These are phyloP conservation scores for Saturnispora sanitii DNA, from an alignment of 805 yeast species.

Conservation along the genomic window DNA sequence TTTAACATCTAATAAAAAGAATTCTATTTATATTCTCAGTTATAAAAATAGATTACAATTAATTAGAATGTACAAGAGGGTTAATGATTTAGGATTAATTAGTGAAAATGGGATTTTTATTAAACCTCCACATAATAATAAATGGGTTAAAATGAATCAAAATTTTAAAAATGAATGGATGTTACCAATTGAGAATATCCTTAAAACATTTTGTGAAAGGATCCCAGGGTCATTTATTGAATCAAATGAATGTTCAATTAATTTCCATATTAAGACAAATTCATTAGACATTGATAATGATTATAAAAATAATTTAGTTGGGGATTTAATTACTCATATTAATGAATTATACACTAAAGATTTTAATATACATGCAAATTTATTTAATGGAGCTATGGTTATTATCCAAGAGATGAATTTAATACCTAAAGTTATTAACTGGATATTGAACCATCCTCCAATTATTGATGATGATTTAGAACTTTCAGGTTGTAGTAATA, in stretches of 20 bases:
- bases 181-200: conserved; percentile 43
- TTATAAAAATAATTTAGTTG: conserved; percentile 58
- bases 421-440: conserved; percentile 45
- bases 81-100: conserved; percentile 65
- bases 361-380: conserved; percentile 62
- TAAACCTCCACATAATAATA: conserved; percentile 37
- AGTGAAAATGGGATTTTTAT: conserved; percentile 88
- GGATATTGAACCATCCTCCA: conserved; percentile 30
- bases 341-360: conserved; percentile 60
- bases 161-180: conserved; percentile 47
- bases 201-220: conserved; percentile 59
- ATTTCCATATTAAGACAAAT: conserved; percentile 66
- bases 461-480: conserved; percentile 1
- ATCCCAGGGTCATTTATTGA: conserved; percentile 70
- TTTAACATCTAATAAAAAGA: conserved; percentile 45
- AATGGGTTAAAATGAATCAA: conserved; percentile 57
- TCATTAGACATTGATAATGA: conserved; percentile 52
- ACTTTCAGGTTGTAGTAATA: no score
- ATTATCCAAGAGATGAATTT: conserved; percentile 61
- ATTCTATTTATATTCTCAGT: conserved; percentile 64
- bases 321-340: conserved; percentile 77
- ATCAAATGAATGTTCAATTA: conserved; percentile 64
- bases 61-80: conserved; percentile 57
- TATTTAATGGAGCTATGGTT: conserved; percentile 57
- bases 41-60: conserved; percentile 53